Evolutionary conservation across 139 green algal genomes (phyloP).

Genomic region (Spirogloea muscicola): DNA sequence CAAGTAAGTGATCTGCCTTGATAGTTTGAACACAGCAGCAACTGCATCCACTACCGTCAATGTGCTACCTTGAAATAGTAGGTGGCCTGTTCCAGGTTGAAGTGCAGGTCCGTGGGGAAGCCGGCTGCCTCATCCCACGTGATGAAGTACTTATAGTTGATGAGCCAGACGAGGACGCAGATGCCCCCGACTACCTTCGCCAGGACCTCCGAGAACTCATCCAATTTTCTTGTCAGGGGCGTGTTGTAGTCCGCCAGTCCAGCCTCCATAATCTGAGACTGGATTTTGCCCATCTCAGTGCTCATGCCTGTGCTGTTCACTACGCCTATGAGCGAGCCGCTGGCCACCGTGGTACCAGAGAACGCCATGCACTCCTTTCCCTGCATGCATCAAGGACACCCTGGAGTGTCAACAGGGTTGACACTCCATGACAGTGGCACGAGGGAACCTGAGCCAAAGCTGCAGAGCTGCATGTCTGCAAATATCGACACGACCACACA

Average conservation of each 20-base stretch:
- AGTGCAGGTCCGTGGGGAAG: constrained; percentile 23
- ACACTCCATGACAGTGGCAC: too few relatives aligned
- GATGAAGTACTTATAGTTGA: constrained; percentile 96
- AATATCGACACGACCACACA: too few relatives aligned
- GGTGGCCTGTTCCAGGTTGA: constrained; percentile 61
- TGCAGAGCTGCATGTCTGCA: too few relatives aligned
- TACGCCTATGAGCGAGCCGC: constrained; percentile 68
- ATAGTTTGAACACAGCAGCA: too few relatives aligned
- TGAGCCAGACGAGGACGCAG: constrained; percentile 94
- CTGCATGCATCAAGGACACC: too few relatives aligned
- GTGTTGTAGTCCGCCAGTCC: constrained; percentile 88
- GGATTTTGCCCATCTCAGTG: constrained; percentile 97
- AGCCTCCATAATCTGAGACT: constrained; percentile 64
- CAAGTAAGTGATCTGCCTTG: too few relatives aligned
- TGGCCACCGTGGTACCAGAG: constrained; percentile 82
- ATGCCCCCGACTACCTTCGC: constrained; percentile 92
- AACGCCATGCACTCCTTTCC: constrained; percentile 96
- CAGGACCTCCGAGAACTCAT: constrained; percentile 91
- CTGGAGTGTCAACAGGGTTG: too few relatives aligned
- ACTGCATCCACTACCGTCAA: constrained; percentile 93
- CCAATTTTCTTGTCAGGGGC: constrained; percentile 94
- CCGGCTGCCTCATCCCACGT: neutral
- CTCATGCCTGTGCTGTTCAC: constrained; percentile 86
- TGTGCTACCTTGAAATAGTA: constrained; percentile 74
- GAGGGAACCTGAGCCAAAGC: too few relatives aligned